Base-by-base conservation (phyloP, 1,284 basidiomycete species). In the Tausonia pullulans region DNA sequence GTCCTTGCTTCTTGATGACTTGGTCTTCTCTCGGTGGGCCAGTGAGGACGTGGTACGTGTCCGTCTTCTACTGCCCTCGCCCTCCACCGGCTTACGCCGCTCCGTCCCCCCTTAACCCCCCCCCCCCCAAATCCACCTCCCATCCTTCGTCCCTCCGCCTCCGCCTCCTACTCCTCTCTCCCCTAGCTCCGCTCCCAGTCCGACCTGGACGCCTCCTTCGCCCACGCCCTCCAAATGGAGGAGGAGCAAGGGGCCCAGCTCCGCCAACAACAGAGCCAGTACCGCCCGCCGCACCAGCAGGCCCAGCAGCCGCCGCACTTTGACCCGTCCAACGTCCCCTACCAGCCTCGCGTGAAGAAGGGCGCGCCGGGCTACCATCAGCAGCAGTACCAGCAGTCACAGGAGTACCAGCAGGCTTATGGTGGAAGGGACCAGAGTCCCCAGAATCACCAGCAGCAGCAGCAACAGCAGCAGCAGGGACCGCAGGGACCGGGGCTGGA, bases 131-230 rank as follows among this genome's bases (percentile, higher is more conserved):
- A 13, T 39, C 40, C 44, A 13, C 11, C 10, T n/a, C 27, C 13
- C 11, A 4, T 40, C 3, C 9, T 45, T 58, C 52, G 46, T 10
- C 63, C 74, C 71, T 27, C 27, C 27, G 27, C 40, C 14, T 2
- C 52, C 44, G 11, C 10, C 10, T 3, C 55, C 7, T 11, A 13
- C 44, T n/a, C 44, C 40, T 27, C 10, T n/a, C 27, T 27, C 11
- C 7, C 44, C 3, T n/a, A 56, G 63, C 52, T 50, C 9, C 63
- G 74, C 71, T 69, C 71, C 39, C 75, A 77, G 69, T 68, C 74
- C 49, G 74, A 75, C 62, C 69, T 75, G 1, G 75, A 77, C 64
- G 75, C 72, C n/a, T 70, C 74, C 61, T 75, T 74, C 57, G 75
- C 75, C 0, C 70, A 74, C 9, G 73, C 74, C 0, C 68, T 77